A percentile compares a stretch with the other conserved stretches of the same genome.
phyloP scores from a whole-genome alignment of 2,329 filamentous ascomycete species.

The Elsinoe ampelina region DNA sequence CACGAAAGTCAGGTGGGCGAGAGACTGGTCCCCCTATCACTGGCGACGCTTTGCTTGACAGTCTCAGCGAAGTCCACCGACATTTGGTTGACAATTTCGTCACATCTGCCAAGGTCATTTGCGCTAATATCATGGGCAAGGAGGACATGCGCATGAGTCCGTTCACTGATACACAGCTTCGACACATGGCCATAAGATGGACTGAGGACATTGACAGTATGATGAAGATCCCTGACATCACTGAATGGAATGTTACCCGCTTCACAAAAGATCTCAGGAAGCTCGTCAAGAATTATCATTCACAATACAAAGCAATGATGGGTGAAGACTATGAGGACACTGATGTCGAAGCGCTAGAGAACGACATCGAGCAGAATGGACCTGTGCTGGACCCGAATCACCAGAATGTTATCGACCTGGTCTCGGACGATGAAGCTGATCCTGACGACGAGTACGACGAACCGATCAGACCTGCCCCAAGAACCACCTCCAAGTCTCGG shows the following conservation, averaged over 20 bases:
- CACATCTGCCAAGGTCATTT: constrained; percentile 48
- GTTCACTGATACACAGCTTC: constrained; percentile 61
- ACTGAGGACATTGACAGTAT: constrained; percentile 55
- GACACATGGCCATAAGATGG: constrained; percentile 64
- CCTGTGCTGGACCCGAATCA: constrained; percentile 42
- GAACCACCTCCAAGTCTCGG: not conserved
- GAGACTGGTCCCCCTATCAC: constrained; percentile 51
- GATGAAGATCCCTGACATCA: constrained; percentile 53
- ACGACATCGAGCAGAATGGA: constrained; percentile 23
- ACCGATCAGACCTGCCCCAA: constrained; percentile 12
- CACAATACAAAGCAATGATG: constrained; percentile 33
- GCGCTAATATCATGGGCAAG: constrained; percentile 53
- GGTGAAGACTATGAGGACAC: constrained; percentile 25
- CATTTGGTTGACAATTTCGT: constrained; percentile 59
- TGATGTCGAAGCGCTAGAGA: constrained; percentile 36
- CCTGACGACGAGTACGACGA: constrained; percentile 20
- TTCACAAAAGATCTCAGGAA: constrained; percentile 54
- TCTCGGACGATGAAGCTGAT: constrained; percentile 33
- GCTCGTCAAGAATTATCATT: constrained; percentile 40
- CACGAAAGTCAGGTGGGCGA: constrained; percentile 30
- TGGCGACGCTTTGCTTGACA: constrained; percentile 44
- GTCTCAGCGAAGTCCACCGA: constrained; percentile 51
- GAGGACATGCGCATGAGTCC: constrained; percentile 48
- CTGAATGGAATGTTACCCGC: constrained; percentile 50
- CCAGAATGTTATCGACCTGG: constrained; percentile 39